A percentile compares a stretch with the other conserved stretches of the same genome.
Evolutionary conservation across 176 grass and related monocot species (phyloP).

Genomic region (Hordeum marinum): DNA sequence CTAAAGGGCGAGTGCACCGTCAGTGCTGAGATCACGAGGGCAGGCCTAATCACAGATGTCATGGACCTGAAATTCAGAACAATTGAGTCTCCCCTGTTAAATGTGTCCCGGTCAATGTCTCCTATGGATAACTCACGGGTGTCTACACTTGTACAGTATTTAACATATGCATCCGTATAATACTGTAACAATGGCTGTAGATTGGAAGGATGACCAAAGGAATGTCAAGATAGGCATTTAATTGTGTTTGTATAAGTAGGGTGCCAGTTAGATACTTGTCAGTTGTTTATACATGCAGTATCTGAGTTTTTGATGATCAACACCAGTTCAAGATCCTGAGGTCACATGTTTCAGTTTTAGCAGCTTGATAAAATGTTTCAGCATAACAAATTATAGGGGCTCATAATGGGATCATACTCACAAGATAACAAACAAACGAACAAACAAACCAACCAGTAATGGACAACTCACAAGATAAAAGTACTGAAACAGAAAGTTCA

Average conservation of each 20-base stretch:
- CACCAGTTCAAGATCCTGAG: background rate
- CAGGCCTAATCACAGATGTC: conserved; percentile 75
- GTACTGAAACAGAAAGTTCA: background rate
- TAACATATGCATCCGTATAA: background rate
- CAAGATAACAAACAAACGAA: no score
- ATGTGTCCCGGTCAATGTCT: conserved; percentile 19
- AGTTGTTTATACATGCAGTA: background rate
- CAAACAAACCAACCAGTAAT: background rate
- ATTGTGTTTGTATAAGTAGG: background rate
- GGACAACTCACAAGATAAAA: background rate
- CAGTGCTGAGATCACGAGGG: conserved; percentile 52
- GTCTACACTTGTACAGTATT: conserved; percentile 40
- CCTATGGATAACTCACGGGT: conserved; percentile 25
- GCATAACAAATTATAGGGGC: background rate
- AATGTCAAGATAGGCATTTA: background rate
- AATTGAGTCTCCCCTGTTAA: conserved; percentile 2
- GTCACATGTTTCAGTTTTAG: background rate
- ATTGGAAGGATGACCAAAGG: background rate
- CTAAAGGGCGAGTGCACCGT: conserved; percentile 36
- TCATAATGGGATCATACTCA: no score
- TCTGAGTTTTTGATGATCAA: background rate
- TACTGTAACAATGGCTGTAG: background rate
- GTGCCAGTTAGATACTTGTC: background rate
- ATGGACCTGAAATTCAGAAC: conserved; percentile 70
- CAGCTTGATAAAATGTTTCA: background rate